phyloP scores from a whole-genome alignment of 2,329 filamentous ascomycete species.

The Zasmidium cellare region DNA sequence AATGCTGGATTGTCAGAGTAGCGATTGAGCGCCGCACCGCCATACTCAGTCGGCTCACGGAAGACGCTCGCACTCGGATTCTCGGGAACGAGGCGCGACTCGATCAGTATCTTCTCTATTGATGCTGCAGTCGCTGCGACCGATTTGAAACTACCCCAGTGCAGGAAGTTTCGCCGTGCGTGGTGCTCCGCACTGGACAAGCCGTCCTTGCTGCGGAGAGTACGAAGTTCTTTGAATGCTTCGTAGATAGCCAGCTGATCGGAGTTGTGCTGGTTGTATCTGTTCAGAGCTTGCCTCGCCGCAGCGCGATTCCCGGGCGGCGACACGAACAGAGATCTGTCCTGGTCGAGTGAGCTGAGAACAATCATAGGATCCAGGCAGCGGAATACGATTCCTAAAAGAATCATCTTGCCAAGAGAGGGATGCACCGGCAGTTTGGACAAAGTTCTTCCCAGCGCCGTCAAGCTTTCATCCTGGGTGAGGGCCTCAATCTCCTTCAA shows the following conservation, averaged over 20 bases:
- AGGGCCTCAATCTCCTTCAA: conserved; percentile 46
- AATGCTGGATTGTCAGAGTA: conserved; percentile 46
- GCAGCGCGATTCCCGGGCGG: conserved; percentile 28
- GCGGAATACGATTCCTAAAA: conserved; percentile 53
- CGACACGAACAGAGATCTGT: conserved; percentile 37
- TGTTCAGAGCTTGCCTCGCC: conserved; percentile 26
- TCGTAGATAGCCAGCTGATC: conserved; percentile 50
- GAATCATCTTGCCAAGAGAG: conserved; percentile 49
- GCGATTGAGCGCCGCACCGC: conserved; percentile 39
- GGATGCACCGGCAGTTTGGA: conserved; percentile 45
- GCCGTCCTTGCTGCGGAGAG: conserved; percentile 33
- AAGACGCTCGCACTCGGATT: neutral
- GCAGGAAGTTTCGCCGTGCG: conserved; percentile 36
- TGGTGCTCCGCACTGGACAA: conserved; percentile 31
- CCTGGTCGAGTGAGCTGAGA: conserved; percentile 38
- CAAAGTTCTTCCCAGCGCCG: conserved; percentile 48
- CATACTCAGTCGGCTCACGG: conserved; percentile 12
- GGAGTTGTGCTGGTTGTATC: conserved; percentile 41
- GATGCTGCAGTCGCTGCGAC: conserved; percentile 39
- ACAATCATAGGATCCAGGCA: conserved; percentile 54
- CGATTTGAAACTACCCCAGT: conserved; percentile 37
- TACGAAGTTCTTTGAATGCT: conserved; percentile 44
- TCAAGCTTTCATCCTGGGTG: conserved; percentile 45
- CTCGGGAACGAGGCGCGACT: conserved; percentile 36
- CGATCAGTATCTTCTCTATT: conserved; percentile 40